Evolutionary conservation across 805 yeast genomes (phyloP).

Genomic region (Priceomyces melissophilus): DNA sequence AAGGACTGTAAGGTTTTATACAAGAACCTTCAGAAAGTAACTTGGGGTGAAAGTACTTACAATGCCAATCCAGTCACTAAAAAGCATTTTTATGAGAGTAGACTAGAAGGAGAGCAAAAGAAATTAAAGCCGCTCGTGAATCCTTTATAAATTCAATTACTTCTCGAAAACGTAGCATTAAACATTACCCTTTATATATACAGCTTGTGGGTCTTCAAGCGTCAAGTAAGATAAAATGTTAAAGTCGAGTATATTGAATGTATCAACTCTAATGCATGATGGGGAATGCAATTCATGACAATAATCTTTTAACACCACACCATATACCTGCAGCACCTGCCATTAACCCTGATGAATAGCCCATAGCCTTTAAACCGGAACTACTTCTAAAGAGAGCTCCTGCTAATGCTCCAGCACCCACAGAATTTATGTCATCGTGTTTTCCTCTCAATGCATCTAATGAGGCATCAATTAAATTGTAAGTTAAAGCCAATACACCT

Average conservation of each 20-base stretch:
- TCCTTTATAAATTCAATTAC: slow-evolving; percentile 2
- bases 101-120: not conserved
- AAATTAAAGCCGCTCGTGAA: slow-evolving; percentile 1
- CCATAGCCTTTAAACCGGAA: slow-evolving; percentile 84
- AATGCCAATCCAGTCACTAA: not conserved
- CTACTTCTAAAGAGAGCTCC: slow-evolving; percentile 90
- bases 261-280: slow-evolving; percentile 3
- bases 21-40: slow-evolving; percentile 31
- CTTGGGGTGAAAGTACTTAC: slow-evolving; percentile 10
- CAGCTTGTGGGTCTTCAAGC: slow-evolving; percentile 8
- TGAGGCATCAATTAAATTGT: slow-evolving; percentile 78
- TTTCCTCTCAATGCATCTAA: slow-evolving; percentile 80
- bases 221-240: not conserved
- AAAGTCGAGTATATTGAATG: not conserved
- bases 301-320: slow-evolving; percentile 70
- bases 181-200: slow-evolving; percentile 7
- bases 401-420: slow-evolving; percentile 85
- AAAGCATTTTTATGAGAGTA: not conserved
- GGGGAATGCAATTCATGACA: slow-evolving; percentile 10
- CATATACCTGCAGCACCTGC: slow-evolving; percentile 90
- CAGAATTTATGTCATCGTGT: slow-evolving; percentile 82
- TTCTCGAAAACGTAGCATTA: slow-evolving; percentile 3
- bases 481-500: slow-evolving; percentile 87
- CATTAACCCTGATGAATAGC: slow-evolving; percentile 76
- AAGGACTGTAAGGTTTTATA: slow-evolving; percentile 30